phyloP scores from a whole-genome alignment of 192 early-diverging fungal species.

The Coemansia reversa region DNA sequence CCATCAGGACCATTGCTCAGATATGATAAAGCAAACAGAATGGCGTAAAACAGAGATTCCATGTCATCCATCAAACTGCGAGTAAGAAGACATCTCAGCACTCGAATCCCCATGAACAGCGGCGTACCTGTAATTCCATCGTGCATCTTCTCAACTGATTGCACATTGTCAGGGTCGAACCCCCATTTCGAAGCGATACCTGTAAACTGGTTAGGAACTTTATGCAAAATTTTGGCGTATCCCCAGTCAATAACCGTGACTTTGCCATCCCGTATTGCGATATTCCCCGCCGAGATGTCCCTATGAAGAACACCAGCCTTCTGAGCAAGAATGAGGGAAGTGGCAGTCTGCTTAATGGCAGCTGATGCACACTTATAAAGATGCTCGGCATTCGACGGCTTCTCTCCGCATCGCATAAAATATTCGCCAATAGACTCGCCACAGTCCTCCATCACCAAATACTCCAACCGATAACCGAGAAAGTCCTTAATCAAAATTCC shows the following conservation, averaged over 20 bases:
- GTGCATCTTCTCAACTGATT: neutral
- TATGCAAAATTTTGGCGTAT: slow-evolving; percentile 1
- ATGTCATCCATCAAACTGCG: slow-evolving; percentile 12
- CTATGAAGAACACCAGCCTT: slow-evolving; percentile 17
- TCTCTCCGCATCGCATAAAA: neutral
- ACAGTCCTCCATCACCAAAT: slow-evolving; percentile 19
- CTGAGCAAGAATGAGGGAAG: slow-evolving; percentile 11
- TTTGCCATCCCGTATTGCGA: slow-evolving; percentile 3
- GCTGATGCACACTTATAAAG: no score
- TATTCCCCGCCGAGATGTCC: slow-evolving; percentile 27
- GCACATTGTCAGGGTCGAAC: neutral
- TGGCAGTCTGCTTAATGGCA: neutral
- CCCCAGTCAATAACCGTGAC: slow-evolving; percentile 21
- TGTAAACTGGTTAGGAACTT: no score
- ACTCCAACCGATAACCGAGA: slow-evolving; percentile 23
- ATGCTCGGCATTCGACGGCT: neutral
- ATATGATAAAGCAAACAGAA: no score
- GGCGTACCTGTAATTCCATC: slow-evolving; percentile 4
- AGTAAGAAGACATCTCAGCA: neutral
- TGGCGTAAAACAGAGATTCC: slow-evolving; percentile 20
- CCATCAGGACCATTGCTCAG: no score
- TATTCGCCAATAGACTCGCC: slow-evolving; percentile 4
- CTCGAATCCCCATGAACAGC: slow-evolving; percentile 7
- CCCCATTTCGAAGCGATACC: neutral
- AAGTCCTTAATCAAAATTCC: slow-evolving; percentile 3